These are phyloP conservation scores for Irpex lacteus DNA, from an alignment of 1,284 basidiomycete species.

Conservation along the genomic window DNA sequence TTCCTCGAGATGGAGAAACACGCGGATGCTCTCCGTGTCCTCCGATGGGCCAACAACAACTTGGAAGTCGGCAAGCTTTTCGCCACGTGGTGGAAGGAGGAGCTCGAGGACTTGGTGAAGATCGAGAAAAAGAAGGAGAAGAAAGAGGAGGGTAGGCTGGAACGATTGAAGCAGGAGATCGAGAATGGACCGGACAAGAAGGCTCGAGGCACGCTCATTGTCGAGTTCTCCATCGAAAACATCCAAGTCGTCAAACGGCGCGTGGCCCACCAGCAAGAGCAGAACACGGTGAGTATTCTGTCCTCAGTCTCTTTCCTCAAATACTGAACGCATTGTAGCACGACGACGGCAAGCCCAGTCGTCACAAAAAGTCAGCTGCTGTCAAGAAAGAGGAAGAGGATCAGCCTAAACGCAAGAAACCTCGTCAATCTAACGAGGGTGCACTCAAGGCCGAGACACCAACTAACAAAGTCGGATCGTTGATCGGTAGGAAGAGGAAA, in stretches of 20 bases:
- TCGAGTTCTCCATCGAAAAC: constrained; percentile 95
- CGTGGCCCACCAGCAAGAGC: constrained; percentile 42
- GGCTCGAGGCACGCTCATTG: constrained; percentile 66
- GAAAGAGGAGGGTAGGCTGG: constrained; percentile 50
- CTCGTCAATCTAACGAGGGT: constrained; percentile 20
- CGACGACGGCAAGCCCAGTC: constrained; percentile 18
- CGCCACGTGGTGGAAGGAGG: constrained; percentile 81
- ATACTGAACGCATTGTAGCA: constrained; percentile 15
- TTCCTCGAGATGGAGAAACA: constrained; percentile 92
- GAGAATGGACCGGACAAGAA: constrained; percentile 45
- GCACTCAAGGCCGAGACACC: constrained; percentile 12
- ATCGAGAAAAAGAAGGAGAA: constrained; percentile 38
- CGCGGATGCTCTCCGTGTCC: constrained; percentile 85
- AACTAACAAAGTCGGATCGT: constrained; percentile 25
- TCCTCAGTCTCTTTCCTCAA: constrained; percentile 3
- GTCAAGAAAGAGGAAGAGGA: constrained; percentile 17
- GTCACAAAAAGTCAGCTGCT: constrained; percentile 3
- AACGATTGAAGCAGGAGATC: constrained; percentile 60
- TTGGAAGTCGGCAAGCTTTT: constrained; percentile 61
- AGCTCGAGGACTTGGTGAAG: constrained; percentile 70
- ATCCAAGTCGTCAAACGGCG: constrained; percentile 80
- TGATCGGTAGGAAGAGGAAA: constrained; percentile 35
- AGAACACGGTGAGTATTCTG: constrained; percentile 19
- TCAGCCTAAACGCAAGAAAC: constrained; percentile 24
- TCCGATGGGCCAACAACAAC: constrained; percentile 96